Evolutionary conservation across 73 alveolate species (phyloP), one percentile per base, ranked within the genome.

Genomic region (Durusdinium trenchii): DNA sequence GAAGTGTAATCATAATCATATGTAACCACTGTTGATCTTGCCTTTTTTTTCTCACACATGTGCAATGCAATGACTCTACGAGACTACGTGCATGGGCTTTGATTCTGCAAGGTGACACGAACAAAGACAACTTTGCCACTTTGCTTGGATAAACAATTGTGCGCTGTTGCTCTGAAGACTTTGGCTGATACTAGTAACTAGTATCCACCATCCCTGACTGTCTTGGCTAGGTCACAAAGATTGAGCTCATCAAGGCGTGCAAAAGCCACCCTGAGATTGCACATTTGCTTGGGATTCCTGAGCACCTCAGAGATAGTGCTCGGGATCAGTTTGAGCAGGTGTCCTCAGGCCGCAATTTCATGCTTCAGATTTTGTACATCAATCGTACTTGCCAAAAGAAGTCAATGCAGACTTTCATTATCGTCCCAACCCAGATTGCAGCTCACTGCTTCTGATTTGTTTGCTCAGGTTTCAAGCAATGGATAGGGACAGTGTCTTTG

Each of bases 211-310:
- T n/a, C 73, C 73, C 1, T n/a, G 16, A 16, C 57, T n/a, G n/a
- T n/a, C n/a, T n/a, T n/a, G n/a, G n/a, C 73, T 48, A 87, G 96
- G 96, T 90, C 73, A 90, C 96, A 16, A 67, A 50, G 86, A 90
- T 90, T 28, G 96, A 90, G 57, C 96, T 90, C 75, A 67, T 90
- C 87, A 90, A 90, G 73, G 96, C 96, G 16, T 90, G 96, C 75
- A 69, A 69, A 45, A 62, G 73, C 87, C 96, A 90, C 86, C 96
- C 96, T 16, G 40, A 67, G 40, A 67, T 90, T 42, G 96, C 96
- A 28, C 87, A 90, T 26, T 60, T 90, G 50, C 52, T 90, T 3
- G 96, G 96, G 51, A 26, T 90, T 30, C 96, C 96, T 32, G 96
- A 62, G 40, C 71, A 90, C 50, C 96, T 90, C 73, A 47, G 96